Percentiles rank a stretch among this genome's conserved stretches.
phyloP scores from a whole-genome alignment of 1,284 basidiomycete genomes.

The Boletellus dicymbophilus region DNA sequence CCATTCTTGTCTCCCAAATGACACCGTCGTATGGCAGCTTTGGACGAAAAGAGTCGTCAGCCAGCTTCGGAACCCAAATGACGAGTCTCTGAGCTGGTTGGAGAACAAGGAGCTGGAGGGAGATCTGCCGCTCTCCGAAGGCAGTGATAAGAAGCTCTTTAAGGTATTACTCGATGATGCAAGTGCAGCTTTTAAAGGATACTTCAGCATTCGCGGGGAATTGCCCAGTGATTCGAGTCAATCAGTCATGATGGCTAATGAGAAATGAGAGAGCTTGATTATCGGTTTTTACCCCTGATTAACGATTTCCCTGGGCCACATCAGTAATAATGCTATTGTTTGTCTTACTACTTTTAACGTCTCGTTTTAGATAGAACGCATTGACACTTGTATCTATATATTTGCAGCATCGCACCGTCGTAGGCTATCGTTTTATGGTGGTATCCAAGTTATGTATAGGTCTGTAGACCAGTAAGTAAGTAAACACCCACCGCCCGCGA shows the following conservation, averaged over 20 bases:
- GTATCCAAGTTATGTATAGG: too few species aligned
- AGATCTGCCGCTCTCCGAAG: background rate
- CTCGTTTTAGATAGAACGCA: too few species aligned
- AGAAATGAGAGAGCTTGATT: background rate
- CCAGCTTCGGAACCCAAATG: slow-evolving; percentile 10
- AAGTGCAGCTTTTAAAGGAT: slow-evolving; percentile 13
- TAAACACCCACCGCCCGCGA: too few species aligned
- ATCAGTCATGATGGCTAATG: background rate
- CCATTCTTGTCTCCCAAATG: slow-evolving; percentile 15
- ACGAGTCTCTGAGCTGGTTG: background rate
- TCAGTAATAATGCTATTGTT: too few species aligned
- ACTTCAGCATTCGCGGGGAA: background rate
- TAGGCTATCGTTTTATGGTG: too few species aligned
- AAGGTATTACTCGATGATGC: slow-evolving; percentile 16
- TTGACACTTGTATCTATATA: too few species aligned
- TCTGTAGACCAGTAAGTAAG: too few species aligned
- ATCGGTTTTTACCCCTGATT: too few species aligned
- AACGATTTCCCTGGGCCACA: too few species aligned
- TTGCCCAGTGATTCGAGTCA: slow-evolving; percentile 12
- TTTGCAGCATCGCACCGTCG: too few species aligned
- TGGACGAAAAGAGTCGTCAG: slow-evolving; percentile 19
- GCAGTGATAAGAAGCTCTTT: slow-evolving; percentile 10
- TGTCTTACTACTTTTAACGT: too few species aligned
- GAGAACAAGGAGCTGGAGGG: background rate
- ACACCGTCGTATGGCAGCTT: slow-evolving; percentile 21